These are phyloP conservation scores for Neonectria neomacrospora DNA, from an alignment of 2,329 filamentous ascomycete genomes.

Conservation along the genomic window DNA sequence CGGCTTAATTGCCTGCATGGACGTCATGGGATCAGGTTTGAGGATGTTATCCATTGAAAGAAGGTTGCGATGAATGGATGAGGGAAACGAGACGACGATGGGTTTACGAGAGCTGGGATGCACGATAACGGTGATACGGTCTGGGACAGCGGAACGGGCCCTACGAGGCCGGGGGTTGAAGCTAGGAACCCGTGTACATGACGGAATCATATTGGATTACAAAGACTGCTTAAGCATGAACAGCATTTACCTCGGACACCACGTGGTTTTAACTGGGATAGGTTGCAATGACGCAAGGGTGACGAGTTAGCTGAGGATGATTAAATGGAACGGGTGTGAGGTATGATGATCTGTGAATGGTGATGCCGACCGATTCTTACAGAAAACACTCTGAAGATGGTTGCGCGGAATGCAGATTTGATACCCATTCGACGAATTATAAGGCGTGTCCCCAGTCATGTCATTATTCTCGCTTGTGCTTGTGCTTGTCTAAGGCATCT, in stretches of 20 bases:
- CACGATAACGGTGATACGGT: constrained; percentile 20
- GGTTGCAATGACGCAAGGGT: background rate
- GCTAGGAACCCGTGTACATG: constrained; percentile 15
- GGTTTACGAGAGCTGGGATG: constrained; percentile 23
- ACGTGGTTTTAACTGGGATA: constrained; percentile 8
- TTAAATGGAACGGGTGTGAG: constrained; percentile 1
- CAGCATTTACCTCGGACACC: constrained; percentile 5
- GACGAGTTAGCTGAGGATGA: background rate
- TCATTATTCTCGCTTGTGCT: background rate
- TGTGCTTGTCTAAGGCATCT: background rate
- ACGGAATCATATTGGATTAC: constrained; percentile 12
- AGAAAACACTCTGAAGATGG: background rate
- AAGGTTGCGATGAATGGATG: constrained; percentile 27
- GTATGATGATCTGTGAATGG: constrained; percentile 1
- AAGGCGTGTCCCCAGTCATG: background rate
- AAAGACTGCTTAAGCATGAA: constrained; percentile 25
- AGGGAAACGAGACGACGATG: constrained; percentile 36
- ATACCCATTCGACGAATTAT: background rate
- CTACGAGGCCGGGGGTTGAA: constrained; percentile 15
- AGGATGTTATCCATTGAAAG: constrained; percentile 9
- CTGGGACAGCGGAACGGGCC: constrained; percentile 21
- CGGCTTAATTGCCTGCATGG: constrained; percentile 33
- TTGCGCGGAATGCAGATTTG: background rate
- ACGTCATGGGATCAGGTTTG: constrained; percentile 3
- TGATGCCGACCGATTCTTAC: background rate